Evolutionary conservation across 805 yeast species (phyloP).

Genomic region (Schizosaccharomyces osmophilus): DNA sequence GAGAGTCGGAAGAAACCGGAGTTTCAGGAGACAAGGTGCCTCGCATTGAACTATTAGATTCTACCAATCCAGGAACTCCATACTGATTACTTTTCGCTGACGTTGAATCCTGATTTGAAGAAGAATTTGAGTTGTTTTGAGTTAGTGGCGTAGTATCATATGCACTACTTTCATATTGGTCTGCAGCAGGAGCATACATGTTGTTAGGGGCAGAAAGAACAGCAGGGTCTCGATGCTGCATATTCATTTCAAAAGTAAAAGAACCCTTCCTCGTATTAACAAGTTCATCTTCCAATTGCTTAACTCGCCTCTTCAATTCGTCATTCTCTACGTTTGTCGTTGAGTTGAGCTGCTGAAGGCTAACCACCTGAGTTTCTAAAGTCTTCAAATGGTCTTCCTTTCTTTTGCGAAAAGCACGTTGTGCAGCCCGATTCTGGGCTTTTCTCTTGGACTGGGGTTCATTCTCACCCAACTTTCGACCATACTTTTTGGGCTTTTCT

Average conservation of each 20-base stretch:
- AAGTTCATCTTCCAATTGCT: slow-evolving; percentile 46
- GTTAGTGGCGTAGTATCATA: too few species aligned
- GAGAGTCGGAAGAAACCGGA: neutral
- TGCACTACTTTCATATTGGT: too few species aligned
- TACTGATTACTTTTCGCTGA: neutral
- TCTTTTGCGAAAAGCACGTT: slow-evolving; percentile 84
- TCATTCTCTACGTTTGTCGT: slow-evolving; percentile 49
- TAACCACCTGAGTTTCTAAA: slow-evolving; percentile 50
- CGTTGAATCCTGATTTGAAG: too few species aligned
- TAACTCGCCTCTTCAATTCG: slow-evolving; percentile 51
- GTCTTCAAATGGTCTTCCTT: slow-evolving; percentile 73
- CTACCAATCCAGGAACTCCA: neutral
- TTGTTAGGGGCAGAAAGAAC: neutral
- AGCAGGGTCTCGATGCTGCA: neutral
- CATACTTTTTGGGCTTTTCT: slow-evolving; percentile 28
- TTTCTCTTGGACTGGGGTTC: slow-evolving; percentile 78
- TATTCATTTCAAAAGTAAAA: neutral
- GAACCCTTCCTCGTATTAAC: slow-evolving; percentile 9
- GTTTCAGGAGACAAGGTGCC: neutral
- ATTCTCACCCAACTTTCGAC: slow-evolving; percentile 52
- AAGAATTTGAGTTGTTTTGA: too few species aligned
- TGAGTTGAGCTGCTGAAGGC: slow-evolving; percentile 46
- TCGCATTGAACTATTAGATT: neutral
- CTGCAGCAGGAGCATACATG: neutral
- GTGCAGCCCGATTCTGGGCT: slow-evolving; percentile 97